A percentile compares a stretch with the other conserved stretches of the same genome.
Evolutionary conservation across 352 stramenopile species (phyloP).

Genomic region (Lagenidium sp.): DNA sequence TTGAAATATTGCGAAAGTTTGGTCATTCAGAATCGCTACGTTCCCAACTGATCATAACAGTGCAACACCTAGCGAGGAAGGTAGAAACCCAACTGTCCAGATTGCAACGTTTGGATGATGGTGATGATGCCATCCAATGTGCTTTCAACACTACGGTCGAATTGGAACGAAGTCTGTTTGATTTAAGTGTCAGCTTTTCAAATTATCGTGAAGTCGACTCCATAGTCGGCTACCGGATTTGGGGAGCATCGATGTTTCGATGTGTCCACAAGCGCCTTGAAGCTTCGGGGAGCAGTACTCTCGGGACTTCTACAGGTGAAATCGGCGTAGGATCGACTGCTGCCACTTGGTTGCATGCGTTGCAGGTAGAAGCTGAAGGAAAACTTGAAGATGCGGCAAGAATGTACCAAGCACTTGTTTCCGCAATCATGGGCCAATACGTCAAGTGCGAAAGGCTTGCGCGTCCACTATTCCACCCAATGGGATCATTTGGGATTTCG

Average conservation of each 20-base stretch:
- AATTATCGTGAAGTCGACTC: conserved; percentile 7
- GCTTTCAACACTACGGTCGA: conserved; percentile 7
- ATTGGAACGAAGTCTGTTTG: conserved; percentile 10
- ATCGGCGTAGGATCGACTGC: too few relatives aligned
- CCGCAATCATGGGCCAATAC: conserved; percentile 2
- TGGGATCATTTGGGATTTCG: too few relatives aligned
- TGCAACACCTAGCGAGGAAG: conserved; percentile 3
- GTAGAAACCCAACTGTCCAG: conserved; percentile 7
- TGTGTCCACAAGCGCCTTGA: background rate
- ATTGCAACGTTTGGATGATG: too few relatives aligned
- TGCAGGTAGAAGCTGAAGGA: background rate
- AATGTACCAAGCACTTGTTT: too few relatives aligned
- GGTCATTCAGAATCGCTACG: conserved; percentile 4
- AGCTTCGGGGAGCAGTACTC: conserved; percentile 1
- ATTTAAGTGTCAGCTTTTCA: conserved; percentile 3
- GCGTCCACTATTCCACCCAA: too few relatives aligned
- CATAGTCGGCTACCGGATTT: conserved; percentile 8
- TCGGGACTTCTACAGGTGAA: background rate
- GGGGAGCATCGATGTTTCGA: conserved; percentile 3
- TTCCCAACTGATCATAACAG: conserved; percentile 5
- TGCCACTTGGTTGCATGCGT: background rate
- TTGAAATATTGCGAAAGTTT: conserved; percentile 4
- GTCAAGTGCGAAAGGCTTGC: too few relatives aligned
- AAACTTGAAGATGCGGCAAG: background rate
- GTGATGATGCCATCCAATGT: too few relatives aligned